A percentile compares a stretch with the other conserved stretches of the same genome.
Conservation (phyloP, 108 stramenopile genomes). For the Skeletonema potamos region DNA sequence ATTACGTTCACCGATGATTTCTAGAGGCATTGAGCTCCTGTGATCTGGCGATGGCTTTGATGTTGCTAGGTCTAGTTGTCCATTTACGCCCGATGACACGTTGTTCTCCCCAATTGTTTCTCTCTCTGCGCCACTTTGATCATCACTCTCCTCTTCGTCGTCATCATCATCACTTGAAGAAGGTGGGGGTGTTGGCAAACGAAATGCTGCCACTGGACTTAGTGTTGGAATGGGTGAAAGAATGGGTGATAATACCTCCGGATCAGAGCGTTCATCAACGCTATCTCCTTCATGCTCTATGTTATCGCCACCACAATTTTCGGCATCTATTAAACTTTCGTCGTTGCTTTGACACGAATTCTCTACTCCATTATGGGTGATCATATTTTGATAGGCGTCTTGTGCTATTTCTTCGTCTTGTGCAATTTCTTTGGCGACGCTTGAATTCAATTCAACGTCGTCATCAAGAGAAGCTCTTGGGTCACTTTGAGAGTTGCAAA, state of each 20-base stretch:
- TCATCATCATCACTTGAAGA: slow-evolving; percentile 40
- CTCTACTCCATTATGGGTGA: not conserved
- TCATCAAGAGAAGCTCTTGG: not conserved
- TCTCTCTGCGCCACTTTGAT: not conserved
- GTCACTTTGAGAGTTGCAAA: not conserved
- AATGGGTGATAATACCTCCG: not conserved
- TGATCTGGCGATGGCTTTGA: not conserved
- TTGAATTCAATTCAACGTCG: not conserved
- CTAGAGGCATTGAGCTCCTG: not conserved
- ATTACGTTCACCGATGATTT: not conserved
- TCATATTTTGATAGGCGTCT: not conserved
- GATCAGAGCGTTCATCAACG: not conserved
- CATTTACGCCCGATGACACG: not conserved
- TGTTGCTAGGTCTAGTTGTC: not conserved
- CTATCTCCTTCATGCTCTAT: not conserved
- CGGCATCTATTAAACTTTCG: not conserved
- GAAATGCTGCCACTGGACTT: slow-evolving; percentile 21
- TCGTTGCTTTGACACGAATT: too few relatives aligned
- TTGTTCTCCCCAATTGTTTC: not conserved
- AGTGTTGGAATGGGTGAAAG: not conserved
- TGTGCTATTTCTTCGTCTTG: not conserved
- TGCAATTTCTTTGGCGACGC: not conserved
- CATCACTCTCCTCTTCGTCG: slow-evolving; percentile 2
- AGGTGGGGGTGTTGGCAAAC: slow-evolving; percentile 44
- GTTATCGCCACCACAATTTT: not conserved